These are phyloP conservation scores for Endogone sp. DNA, from an alignment of 192 early-diverging fungal species.

Conservation along the genomic window DNA sequence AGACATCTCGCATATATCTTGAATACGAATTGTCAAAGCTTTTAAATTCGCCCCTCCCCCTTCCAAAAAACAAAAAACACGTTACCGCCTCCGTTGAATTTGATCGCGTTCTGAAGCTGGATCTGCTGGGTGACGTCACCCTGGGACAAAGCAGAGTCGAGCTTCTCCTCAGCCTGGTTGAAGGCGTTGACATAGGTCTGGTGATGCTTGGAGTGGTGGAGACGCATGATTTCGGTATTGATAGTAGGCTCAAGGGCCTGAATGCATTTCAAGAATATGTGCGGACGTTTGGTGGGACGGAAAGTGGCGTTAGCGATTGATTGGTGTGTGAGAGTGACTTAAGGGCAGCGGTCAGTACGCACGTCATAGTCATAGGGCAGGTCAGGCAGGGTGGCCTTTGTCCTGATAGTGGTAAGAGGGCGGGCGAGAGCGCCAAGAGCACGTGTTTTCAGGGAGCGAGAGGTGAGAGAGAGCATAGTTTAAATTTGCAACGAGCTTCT, in stretches of 20 bases:
- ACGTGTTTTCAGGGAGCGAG: conserved; percentile 25
- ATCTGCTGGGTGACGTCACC: conserved; percentile 72
- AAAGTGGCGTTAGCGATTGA: neutral
- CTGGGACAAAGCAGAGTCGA: conserved; percentile 61
- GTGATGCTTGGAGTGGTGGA: conserved; percentile 96
- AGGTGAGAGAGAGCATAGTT: conserved; percentile 30
- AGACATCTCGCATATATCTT: too few relatives aligned
- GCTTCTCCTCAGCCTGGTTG: conserved; percentile 93
- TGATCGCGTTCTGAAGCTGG: conserved; percentile 74
- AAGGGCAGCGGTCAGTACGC: conserved; percentile 14
- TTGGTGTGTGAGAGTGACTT: neutral
- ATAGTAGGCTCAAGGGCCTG: conserved; percentile 92
- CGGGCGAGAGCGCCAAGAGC: conserved; percentile 16
- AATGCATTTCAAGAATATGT: too few relatives aligned
- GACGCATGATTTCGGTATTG: conserved; percentile 88
- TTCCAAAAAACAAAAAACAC: conserved; percentile 2
- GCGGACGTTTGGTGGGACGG: neutral
- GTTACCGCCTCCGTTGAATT: conserved; percentile 91
- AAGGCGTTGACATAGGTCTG: conserved; percentile 84
- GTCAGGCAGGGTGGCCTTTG: conserved; percentile 85
- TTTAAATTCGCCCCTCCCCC: neutral
- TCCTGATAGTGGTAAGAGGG: conserved; percentile 26
- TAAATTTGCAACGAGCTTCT: too few relatives aligned
- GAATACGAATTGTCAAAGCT: too few relatives aligned
- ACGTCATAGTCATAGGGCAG: conserved; percentile 81